Conservation (phyloP, 495 filamentous ascomycete species). For the Penicillium ucsense region DNA sequence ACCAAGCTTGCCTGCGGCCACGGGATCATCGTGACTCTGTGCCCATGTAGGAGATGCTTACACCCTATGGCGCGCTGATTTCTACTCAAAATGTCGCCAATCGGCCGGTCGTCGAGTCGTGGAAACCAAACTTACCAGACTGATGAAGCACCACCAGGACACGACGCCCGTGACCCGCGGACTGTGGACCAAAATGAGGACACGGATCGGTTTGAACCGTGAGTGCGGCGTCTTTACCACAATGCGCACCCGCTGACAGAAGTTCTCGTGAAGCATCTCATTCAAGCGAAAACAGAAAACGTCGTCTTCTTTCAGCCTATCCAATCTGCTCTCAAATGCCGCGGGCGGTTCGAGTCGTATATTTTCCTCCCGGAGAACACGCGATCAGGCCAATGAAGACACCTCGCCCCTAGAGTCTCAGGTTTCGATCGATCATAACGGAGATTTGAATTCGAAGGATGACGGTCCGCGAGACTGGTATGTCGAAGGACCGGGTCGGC, state of each 20-base stretch:
- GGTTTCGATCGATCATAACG: constrained; percentile 24
- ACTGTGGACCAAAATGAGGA: constrained; percentile 18
- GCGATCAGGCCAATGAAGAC: constrained; percentile 21
- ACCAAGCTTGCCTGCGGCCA: neutral
- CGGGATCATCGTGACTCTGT: neutral
- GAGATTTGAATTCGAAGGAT: constrained; percentile 48
- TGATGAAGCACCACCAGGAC: constrained; percentile 6
- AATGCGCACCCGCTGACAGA: constrained; percentile 6
- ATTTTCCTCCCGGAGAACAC: constrained; percentile 13
- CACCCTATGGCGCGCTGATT: constrained; percentile 10
- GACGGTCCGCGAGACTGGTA: constrained; percentile 72
- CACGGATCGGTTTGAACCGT: constrained; percentile 41
- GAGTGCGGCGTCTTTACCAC: constrained; percentile 2
- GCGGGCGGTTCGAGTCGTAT: constrained; percentile 16
- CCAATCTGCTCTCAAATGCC: constrained; percentile 43
- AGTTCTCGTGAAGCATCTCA: constrained; percentile 42
- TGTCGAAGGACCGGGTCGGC: constrained; percentile 77
- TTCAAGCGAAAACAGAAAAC: constrained; percentile 81
- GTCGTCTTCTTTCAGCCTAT: constrained; percentile 44
- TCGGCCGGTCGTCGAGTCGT: constrained; percentile 12
- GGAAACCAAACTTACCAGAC: constrained; percentile 6
- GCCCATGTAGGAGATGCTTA: constrained; percentile 9
- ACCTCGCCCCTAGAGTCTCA: constrained; percentile 15
- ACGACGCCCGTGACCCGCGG: constrained; percentile 3
- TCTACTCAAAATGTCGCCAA: constrained; percentile 16